A percentile compares a stretch with the other conserved stretches of the same genome.
Conservation (phyloP, 2,329 filamentous ascomycete genomes). For the Cladophialophora bantiana region DNA sequence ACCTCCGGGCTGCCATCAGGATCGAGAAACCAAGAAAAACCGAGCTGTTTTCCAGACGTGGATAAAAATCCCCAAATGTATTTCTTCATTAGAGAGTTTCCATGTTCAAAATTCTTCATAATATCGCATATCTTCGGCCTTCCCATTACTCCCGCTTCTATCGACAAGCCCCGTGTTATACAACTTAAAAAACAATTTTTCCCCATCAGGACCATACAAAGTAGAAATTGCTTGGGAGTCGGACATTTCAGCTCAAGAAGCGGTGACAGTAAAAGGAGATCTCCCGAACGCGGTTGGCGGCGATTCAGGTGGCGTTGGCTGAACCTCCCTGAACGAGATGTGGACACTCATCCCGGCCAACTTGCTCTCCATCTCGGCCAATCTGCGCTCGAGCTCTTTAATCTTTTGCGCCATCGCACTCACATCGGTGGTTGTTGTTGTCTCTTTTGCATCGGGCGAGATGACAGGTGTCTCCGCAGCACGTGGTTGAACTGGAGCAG, state of each 20-base stretch:
- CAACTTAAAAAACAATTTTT: background rate
- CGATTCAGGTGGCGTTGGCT: constrained; percentile 27
- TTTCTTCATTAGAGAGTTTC: background rate
- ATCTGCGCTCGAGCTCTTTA: constrained; percentile 25
- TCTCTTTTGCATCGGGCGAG: background rate
- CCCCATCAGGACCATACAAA: background rate
- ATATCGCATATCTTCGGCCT: background rate
- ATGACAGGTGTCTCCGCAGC: background rate
- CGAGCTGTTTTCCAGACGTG: too few species aligned
- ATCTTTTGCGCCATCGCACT: constrained; percentile 25
- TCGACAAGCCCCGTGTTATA: background rate
- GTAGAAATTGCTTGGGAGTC: background rate
- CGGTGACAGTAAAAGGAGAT: background rate
- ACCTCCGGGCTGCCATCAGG: too few species aligned
- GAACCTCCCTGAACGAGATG: constrained; percentile 24
- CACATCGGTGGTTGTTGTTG: background rate
- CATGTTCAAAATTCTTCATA: background rate
- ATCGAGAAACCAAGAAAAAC: too few species aligned
- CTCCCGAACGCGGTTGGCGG: constrained; percentile 15
- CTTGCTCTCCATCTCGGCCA: constrained; percentile 32
- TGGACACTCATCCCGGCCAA: constrained; percentile 22
- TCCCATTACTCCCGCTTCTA: background rate
- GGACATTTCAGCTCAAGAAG: background rate
- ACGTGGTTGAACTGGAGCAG: background rate
- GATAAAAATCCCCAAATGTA: background rate